phyloP scores from a whole-genome alignment of 768 basidiomycete species.

The Hypholoma sublateritium region DNA sequence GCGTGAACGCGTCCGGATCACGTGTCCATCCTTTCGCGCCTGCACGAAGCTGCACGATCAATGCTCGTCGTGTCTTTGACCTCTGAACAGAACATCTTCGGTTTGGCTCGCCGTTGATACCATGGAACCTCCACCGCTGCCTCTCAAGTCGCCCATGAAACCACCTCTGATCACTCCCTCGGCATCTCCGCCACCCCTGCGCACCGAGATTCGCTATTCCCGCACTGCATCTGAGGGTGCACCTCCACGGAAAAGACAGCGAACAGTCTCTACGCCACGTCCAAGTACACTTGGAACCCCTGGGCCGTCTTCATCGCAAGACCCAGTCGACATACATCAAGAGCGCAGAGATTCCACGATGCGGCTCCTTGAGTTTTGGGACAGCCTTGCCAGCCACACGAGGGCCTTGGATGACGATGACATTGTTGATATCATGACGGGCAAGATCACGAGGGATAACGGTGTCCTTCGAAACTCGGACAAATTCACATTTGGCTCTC shows the following conservation, averaged over 20 bases:
- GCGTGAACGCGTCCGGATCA: background rate
- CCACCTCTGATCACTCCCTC: conserved; percentile 50
- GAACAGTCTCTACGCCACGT: conserved; percentile 46
- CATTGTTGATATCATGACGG: conserved; percentile 67
- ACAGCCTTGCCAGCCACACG: conserved; percentile 65
- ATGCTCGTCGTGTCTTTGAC: background rate
- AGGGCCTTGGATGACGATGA: conserved; percentile 76
- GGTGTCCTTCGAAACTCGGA: conserved; percentile 55
- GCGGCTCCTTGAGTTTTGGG: conserved; percentile 65
- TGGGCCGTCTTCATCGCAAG: conserved; percentile 29
- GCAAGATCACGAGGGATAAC: conserved; percentile 64
- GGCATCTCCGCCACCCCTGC: conserved; percentile 45
- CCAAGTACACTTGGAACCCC: conserved; percentile 25
- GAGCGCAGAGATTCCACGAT: conserved; percentile 56
- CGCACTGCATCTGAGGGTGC: conserved; percentile 24
- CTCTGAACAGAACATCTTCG: background rate
- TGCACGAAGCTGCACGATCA: no score
- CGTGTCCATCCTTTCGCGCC: background rate
- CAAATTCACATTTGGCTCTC: conserved; percentile 51
- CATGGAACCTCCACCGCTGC: conserved; percentile 16
- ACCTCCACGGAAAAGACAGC: conserved; percentile 49
- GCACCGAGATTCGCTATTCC: background rate
- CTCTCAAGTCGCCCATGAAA: conserved; percentile 10
- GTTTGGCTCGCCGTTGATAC: background rate
- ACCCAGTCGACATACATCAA: conserved; percentile 44